Evolutionary conservation across 805 yeast species (phyloP).

Genomic region (Yarrowia yakushimensis): DNA sequence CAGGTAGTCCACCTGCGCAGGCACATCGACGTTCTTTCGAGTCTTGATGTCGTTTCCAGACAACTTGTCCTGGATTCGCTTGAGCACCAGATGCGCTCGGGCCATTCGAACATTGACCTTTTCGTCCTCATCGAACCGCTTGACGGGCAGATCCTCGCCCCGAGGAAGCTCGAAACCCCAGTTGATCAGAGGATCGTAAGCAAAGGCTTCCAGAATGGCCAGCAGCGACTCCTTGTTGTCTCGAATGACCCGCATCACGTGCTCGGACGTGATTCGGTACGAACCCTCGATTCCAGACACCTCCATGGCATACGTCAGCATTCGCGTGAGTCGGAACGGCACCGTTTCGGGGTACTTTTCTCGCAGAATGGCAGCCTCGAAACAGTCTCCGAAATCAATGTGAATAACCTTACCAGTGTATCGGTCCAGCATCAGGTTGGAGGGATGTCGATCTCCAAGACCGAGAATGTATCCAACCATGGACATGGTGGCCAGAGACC

Average conservation of each 20-base stretch:
- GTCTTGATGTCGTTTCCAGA: conserved; percentile 90
- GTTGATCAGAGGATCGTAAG: conserved; percentile 94
- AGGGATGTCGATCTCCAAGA: conserved; percentile 96
- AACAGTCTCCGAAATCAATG: conserved; percentile 98
- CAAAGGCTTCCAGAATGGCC: conserved; percentile 98
- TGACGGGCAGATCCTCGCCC: conserved; percentile 29
- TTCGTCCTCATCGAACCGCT: conserved; percentile 59
- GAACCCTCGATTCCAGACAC: conserved; percentile 98
- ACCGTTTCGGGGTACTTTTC: conserved; percentile 98
- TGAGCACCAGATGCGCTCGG: conserved; percentile 84
- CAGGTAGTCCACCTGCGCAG: conserved; percentile 87
- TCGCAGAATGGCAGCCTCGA: conserved; percentile 93
- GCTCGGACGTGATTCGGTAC: conserved; percentile 92
- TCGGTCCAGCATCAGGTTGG: conserved; percentile 91
- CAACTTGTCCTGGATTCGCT: conserved; percentile 85
- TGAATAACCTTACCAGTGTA: conserved; percentile 94
- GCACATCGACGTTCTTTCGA: conserved; percentile 65
- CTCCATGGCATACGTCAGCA: conserved; percentile 98
- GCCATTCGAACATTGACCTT: conserved; percentile 73
- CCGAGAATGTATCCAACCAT: conserved; percentile 98
- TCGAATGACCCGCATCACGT: conserved; percentile 91
- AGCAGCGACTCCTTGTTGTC: conserved; percentile 93
- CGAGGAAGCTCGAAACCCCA: conserved; percentile 95
- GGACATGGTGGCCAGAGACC: conserved; percentile 97
- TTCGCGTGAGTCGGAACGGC: conserved; percentile 92